Base-by-base conservation (phyloP, 2,329 filamentous ascomycete species). In the Fusarium fracticaudum region DNA sequence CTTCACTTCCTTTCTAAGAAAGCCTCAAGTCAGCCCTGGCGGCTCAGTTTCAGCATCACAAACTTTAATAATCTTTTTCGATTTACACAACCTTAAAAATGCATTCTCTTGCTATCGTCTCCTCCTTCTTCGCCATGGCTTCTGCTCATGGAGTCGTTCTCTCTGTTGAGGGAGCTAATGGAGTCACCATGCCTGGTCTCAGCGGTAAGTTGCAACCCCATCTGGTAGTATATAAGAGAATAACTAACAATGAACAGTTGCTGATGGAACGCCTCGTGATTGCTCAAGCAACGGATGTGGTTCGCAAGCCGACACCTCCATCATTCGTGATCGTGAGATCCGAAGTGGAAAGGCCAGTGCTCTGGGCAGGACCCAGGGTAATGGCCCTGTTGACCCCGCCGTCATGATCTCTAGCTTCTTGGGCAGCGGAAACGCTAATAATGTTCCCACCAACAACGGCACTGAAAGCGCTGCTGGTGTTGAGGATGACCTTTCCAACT, bases 251-350 rank as follows among this genome's bases (percentile, higher is more conserved):
- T 3, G n/a, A 22, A 84, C 31, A 86, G 89, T 92, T 73, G 84
- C 85, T 53, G 91, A 93, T 70, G 91, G 90, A 77, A 92, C 91
- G 71, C 91, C 91, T 58, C 90, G 91, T 78, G 90, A 93, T 83
- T 93, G 91, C 81, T 85, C 88, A 58, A 85, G 84, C 76, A 89
- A 91, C 75, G 72, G 80, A 51, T 92, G 90, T 79, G 91, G 91
- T 67, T 87, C 91, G n/a, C 88, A 93, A 80, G 89, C 87, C 67
- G 91, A 93, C 79, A 93, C 91, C n/a, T 86, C 91, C 80, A 92
- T 93, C 84, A 92, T 93, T 82, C 89, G 91, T 43, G 82, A 88
- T 69, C 81, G 84, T 18, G 91, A 92, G 82, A 86, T 93, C 65
- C 83, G 83, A 44, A 86, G 83, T 55, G 84, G 83, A 76, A 85